Conservation (phyloP, 129 eudicot genomes). For the Pulicaria dysenterica region DNA sequence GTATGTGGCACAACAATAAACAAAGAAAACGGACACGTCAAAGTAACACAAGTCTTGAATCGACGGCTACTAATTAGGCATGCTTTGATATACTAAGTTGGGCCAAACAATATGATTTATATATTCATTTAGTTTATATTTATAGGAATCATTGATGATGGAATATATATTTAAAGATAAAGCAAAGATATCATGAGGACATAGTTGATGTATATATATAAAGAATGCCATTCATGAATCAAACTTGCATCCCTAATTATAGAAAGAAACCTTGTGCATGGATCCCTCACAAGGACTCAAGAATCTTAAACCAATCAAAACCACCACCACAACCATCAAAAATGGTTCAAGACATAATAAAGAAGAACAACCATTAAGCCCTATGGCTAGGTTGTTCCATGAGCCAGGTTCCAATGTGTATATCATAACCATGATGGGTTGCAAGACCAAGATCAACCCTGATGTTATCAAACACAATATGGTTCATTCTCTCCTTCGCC, state of each 20-base stretch:
- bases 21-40: neutral
- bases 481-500: constrained; percentile 37
- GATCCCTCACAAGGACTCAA: constrained; percentile 25
- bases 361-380: constrained; percentile 40
- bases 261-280: constrained; percentile 11
- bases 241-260: constrained; percentile 8
- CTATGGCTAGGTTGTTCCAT: constrained; percentile 50
- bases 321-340: constrained; percentile 34
- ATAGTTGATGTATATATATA: constrained; percentile 25
- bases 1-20: neutral
- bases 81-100: constrained; percentile 17
- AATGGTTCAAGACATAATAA: constrained; percentile 23
- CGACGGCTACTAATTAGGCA: neutral
- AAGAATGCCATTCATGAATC: constrained; percentile 15
- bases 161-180: constrained; percentile 1
- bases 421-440: constrained; percentile 43
- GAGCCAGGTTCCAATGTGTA: constrained; percentile 52
- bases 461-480: constrained; percentile 41
- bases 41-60: neutral
- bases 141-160: constrained; percentile 16
- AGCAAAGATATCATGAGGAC: constrained; percentile 2
- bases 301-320: constrained; percentile 29
- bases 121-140: neutral
- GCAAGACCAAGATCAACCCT: constrained; percentile 40
- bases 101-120: constrained; percentile 5